Conservation (phyloP, 2,329 filamentous ascomycete species). For the Elsinoe ampelina region DNA sequence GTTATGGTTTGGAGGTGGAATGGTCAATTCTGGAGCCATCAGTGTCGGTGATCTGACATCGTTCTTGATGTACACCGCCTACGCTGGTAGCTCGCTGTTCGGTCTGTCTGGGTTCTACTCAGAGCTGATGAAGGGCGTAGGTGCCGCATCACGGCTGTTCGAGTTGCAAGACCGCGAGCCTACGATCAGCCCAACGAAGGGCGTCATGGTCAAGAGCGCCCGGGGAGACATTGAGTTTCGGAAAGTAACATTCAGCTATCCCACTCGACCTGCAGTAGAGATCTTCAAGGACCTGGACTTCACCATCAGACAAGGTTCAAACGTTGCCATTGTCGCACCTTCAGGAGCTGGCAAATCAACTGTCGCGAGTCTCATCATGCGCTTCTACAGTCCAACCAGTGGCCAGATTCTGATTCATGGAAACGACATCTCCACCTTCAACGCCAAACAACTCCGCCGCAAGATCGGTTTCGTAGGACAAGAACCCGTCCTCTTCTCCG, state of each 20-base stretch:
- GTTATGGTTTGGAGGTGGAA: slow-evolving; percentile 79
- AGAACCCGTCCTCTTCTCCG: slow-evolving; percentile 86
- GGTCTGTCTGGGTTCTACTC: slow-evolving; percentile 94
- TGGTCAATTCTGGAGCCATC: slow-evolving; percentile 79
- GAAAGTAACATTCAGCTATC: slow-evolving; percentile 81
- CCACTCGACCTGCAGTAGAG: slow-evolving; percentile 78
- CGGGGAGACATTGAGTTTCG: slow-evolving; percentile 83
- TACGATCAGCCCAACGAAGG: slow-evolving; percentile 77
- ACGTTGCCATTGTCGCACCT: slow-evolving; percentile 92
- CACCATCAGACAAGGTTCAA: slow-evolving; percentile 82
- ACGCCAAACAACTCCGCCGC: slow-evolving; percentile 82
- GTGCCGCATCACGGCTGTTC: slow-evolving; percentile 90
- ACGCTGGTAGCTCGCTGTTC: slow-evolving; percentile 75
- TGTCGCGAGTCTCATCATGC: slow-evolving; percentile 78
- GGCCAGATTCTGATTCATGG: slow-evolving; percentile 78
- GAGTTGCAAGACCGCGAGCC: slow-evolving; percentile 87
- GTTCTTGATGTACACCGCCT: slow-evolving; percentile 98
- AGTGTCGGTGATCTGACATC: slow-evolving; percentile 87
- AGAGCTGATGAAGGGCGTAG: slow-evolving; percentile 97
- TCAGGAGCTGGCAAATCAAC: slow-evolving; percentile 96
- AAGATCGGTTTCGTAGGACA: slow-evolving; percentile 94
- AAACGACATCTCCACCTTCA: slow-evolving; percentile 73
- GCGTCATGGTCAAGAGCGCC: slow-evolving; percentile 68
- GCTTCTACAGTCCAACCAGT: slow-evolving; percentile 77
- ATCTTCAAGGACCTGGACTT: slow-evolving; percentile 90